A percentile compares a stretch with the other conserved stretches of the same genome.
These are phyloP conservation scores for Acanthochlamys bracteata DNA, from an alignment of 106 monocot species.

Conservation along the genomic window DNA sequence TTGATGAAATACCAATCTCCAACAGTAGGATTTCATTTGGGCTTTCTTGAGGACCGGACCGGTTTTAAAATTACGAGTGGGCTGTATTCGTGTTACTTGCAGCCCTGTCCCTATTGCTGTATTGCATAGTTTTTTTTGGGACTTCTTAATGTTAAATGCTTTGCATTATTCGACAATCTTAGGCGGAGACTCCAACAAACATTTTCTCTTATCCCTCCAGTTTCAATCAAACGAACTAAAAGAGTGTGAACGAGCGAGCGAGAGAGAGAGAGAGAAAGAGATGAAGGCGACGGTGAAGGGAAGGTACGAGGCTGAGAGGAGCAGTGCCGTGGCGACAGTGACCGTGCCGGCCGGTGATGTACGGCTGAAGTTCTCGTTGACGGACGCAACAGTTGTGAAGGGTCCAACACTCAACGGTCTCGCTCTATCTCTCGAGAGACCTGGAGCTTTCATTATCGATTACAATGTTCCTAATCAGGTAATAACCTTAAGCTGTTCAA, in stretches of 20 bases:
- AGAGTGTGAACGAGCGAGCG: background rate
- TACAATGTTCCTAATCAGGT: slow-evolving; percentile 62
- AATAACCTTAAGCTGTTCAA: background rate
- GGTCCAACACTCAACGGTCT: slow-evolving; percentile 75
- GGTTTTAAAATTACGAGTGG: too few species aligned
- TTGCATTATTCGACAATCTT: too few species aligned
- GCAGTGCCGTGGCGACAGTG: slow-evolving; percentile 28
- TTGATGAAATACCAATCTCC: too few species aligned
- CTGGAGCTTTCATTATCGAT: slow-evolving; percentile 73
- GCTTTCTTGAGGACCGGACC: too few species aligned
- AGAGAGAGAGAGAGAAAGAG: background rate
- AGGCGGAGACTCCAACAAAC: too few species aligned
- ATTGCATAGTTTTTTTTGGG: too few species aligned
- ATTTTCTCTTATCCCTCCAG: too few species aligned
- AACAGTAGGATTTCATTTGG: too few species aligned
- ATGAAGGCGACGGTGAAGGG: slow-evolving; percentile 81
- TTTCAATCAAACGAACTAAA: too few species aligned
- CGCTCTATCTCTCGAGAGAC: slow-evolving; percentile 67
- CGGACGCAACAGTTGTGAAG: slow-evolving; percentile 63
- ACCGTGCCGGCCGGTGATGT: slow-evolving; percentile 41
- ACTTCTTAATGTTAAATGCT: too few species aligned
- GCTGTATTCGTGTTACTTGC: too few species aligned
- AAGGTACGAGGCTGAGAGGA: slow-evolving; percentile 50
- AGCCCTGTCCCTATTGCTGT: too few species aligned
- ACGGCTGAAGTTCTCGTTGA: slow-evolving; percentile 56